A percentile compares a stretch with the other conserved stretches of the same genome.
Evolutionary conservation across 208 protist genomes (phyloP).

Genomic region (Acanthamoeba healyi): DNA sequence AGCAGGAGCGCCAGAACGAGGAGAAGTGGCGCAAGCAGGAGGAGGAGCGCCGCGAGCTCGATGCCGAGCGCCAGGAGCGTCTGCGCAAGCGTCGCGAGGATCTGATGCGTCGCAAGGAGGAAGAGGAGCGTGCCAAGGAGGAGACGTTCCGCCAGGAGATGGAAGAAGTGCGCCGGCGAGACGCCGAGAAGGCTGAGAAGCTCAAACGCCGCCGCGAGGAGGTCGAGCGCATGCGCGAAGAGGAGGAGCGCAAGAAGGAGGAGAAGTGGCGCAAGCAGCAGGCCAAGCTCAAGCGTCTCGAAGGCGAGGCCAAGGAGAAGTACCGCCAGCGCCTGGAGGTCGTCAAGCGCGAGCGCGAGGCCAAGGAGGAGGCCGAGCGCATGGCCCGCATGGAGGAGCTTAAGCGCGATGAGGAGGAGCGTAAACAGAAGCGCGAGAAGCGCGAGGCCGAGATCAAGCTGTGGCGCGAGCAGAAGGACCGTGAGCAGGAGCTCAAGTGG

Average conservation of each 20-base stretch:
- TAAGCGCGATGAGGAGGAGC: conserved; percentile 53
- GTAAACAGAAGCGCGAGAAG: neutral
- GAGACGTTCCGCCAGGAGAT: conserved; percentile 33
- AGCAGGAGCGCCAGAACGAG: conserved; percentile 70
- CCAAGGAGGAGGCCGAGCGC: conserved; percentile 60
- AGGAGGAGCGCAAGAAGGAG: conserved; percentile 65
- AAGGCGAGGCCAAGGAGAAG: conserved; percentile 71
- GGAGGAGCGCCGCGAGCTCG: conserved; percentile 41
- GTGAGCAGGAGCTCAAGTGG: conserved; percentile 73
- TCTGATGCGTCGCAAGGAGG: conserved; percentile 6
- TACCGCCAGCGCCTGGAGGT: conserved; percentile 52
- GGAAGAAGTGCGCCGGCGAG: neutral
- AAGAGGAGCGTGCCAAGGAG: conserved; percentile 61
- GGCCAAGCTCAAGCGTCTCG: conserved; percentile 70
- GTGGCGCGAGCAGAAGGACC: conserved; percentile 48
- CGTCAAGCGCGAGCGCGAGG: conserved; percentile 2
- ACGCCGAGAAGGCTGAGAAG: conserved; percentile 43
- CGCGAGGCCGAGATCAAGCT: conserved; percentile 3
- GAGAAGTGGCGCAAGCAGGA: conserved; percentile 21
- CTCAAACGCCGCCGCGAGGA: conserved; percentile 42
- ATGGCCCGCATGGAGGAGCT: conserved; percentile 56
- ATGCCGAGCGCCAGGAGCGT: neutral
- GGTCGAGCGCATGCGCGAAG: conserved; percentile 44
- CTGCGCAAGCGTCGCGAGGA: neutral
- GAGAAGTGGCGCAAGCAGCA: conserved; percentile 66